These are phyloP conservation scores for Aspergillus sp. DNA, from an alignment of 2,329 filamentous ascomycete species.

Conservation along the genomic window DNA sequence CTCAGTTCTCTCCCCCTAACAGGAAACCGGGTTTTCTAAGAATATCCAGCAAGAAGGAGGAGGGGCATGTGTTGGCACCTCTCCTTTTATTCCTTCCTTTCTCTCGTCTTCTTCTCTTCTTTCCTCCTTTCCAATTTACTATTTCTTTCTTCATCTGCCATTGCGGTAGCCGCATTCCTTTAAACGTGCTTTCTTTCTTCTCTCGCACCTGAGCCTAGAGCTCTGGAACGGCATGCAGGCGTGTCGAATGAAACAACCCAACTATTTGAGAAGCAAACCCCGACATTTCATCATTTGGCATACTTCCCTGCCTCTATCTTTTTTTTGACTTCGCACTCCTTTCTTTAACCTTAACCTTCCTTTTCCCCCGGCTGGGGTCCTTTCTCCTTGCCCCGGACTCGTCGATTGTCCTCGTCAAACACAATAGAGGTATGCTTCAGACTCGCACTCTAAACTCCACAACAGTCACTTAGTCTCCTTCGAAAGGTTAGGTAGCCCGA, in stretches of 20 bases:
- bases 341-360: neutral
- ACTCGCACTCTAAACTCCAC: neutral
- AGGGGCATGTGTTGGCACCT: neutral
- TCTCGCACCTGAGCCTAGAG: slow-evolving; percentile 1
- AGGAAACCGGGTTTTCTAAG: neutral
- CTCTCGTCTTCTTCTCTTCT: neutral
- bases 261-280: neutral
- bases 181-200: neutral
- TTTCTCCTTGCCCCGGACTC: too few species aligned
- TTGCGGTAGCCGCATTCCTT: neutral
- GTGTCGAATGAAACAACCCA: slow-evolving; percentile 9
- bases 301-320: neutral
- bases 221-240: slow-evolving; percentile 17
- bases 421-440: neutral
- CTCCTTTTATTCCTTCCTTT: neutral
- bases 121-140: slow-evolving; percentile 4
- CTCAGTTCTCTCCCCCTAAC: neutral
- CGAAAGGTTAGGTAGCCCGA: neutral
- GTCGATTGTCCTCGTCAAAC: neutral
- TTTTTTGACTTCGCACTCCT: neutral
- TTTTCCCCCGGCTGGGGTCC: too few species aligned
- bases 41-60: neutral
- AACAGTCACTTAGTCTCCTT: neutral
- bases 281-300: neutral
- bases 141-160: neutral